A percentile compares a stretch with the other conserved stretches of the same genome.
These are phyloP conservation scores for Linum trigynum DNA, from an alignment of 345 rosid genomes.

Conservation along the genomic window DNA sequence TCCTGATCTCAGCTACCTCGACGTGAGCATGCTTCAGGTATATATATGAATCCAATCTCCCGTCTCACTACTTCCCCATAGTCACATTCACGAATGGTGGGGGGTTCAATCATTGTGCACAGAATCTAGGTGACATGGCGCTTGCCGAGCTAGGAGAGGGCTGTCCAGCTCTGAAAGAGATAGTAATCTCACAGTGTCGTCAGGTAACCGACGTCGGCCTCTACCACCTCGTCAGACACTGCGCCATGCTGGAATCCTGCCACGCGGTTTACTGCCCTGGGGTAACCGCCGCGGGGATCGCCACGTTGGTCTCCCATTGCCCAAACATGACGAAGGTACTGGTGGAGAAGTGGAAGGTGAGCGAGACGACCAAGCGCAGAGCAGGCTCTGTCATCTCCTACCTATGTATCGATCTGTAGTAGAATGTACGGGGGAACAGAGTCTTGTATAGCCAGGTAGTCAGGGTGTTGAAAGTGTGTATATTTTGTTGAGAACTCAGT, in stretches of 20 bases:
- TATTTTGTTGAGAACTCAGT: too few relatives aligned
- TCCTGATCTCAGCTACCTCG: conserved; percentile 64
- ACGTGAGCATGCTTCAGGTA: conserved; percentile 85
- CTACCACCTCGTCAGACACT: conserved; percentile 55
- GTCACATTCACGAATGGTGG: background rate
- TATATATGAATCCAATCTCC: background rate
- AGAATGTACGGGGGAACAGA: background rate
- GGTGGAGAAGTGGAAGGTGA: conserved; percentile 87
- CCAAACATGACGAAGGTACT: conserved; percentile 65
- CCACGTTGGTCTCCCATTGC: conserved; percentile 76
- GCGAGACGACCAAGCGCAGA: conserved; percentile 61
- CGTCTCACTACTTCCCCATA: background rate
- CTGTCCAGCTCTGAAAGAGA: conserved; percentile 61
- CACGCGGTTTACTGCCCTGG: conserved; percentile 77
- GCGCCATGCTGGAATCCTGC: conserved; percentile 58
- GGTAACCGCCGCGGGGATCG: conserved; percentile 71
- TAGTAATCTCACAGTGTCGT: conserved; percentile 83
- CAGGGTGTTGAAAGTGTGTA: background rate
- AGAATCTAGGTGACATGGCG: conserved; percentile 74
- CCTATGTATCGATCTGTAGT: conserved; percentile 64
- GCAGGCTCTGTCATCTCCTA: conserved; percentile 68
- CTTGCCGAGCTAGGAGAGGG: conserved; percentile 76
- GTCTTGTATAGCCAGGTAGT: too few relatives aligned
- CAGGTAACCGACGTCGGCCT: conserved; percentile 62
- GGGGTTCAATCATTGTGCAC: conserved; percentile 4